phyloP scores from a whole-genome alignment of 768 basidiomycete genomes.

The Ramaria sp. region DNA sequence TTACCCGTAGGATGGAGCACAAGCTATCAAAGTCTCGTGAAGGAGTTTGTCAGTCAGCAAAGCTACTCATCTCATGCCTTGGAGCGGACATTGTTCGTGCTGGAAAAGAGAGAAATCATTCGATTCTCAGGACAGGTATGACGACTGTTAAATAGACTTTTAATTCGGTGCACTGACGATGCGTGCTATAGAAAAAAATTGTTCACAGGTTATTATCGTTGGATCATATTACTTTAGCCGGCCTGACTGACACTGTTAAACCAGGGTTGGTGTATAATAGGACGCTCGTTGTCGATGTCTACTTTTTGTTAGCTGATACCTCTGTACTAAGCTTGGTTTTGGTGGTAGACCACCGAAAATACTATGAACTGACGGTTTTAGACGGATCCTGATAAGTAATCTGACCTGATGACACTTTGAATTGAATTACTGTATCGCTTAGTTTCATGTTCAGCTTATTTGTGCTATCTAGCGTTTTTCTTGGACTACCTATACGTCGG shows the following conservation, averaged over 20 bases:
- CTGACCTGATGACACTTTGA: too few species aligned
- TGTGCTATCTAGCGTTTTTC: too few species aligned
- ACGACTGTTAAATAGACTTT: background rate
- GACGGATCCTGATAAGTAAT: too few species aligned
- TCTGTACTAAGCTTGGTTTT: too few species aligned
- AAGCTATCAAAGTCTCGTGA: slow-evolving; percentile 85
- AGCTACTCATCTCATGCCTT: slow-evolving; percentile 85
- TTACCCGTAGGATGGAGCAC: slow-evolving; percentile 95
- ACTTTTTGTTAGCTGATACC: too few species aligned
- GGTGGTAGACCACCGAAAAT: too few species aligned
- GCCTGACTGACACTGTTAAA: background rate
- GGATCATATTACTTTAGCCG: background rate
- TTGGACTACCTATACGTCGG: too few species aligned
- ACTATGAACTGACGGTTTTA: too few species aligned
- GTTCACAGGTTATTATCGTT: slow-evolving; percentile 30
- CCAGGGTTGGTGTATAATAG: background rate
- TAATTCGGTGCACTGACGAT: slow-evolving; percentile 4
- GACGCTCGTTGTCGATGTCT: background rate
- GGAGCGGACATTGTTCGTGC: slow-evolving; percentile 78
- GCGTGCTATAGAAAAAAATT: slow-evolving; percentile 39
- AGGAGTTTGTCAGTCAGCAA: slow-evolving; percentile 90
- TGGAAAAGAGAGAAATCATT: slow-evolving; percentile 95
- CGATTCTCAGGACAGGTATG: slow-evolving; percentile 68
- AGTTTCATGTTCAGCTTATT: too few species aligned
- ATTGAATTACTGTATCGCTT: too few species aligned